Conservation (phyloP, 1,284 basidiomycete genomes). For the Leccinum subrobustum region DNA sequence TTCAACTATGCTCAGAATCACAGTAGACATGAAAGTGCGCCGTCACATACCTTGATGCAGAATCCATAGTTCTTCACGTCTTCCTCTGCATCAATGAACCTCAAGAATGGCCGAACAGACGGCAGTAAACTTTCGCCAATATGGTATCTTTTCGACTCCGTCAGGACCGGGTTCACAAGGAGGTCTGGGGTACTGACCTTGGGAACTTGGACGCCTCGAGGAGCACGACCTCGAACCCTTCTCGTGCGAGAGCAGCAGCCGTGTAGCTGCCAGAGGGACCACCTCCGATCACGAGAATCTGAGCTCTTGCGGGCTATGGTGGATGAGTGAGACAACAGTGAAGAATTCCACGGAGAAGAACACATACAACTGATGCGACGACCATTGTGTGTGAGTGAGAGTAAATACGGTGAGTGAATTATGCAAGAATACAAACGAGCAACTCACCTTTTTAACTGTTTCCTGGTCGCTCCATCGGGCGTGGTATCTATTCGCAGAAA, state of each 20-base stretch:
- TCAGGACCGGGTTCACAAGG: neutral
- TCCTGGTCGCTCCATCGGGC: neutral
- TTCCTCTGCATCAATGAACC: neutral
- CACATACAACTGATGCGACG: neutral
- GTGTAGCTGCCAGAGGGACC: neutral
- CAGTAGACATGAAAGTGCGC: neutral
- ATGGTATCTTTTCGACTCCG: neutral
- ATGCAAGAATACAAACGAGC: neutral
- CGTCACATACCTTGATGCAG: neutral
- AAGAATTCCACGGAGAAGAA: neutral
- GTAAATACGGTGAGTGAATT: neutral
- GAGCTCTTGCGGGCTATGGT: neutral
- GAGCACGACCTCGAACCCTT: neutral
- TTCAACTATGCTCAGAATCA: neutral
- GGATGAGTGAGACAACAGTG: neutral
- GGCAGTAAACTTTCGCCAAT: neutral
- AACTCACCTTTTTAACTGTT: neutral
- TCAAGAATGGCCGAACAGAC: neutral
- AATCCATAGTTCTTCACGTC: neutral
- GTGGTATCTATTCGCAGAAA: neutral
- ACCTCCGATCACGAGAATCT: neutral
- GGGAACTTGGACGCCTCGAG: neutral
- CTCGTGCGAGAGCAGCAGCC: neutral
- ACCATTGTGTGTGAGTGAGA: neutral
- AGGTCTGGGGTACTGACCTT: neutral